Evolutionary conservation across 495 filamentous ascomycete genomes (phyloP).

Genomic region (Pyronema omphalodes): DNA sequence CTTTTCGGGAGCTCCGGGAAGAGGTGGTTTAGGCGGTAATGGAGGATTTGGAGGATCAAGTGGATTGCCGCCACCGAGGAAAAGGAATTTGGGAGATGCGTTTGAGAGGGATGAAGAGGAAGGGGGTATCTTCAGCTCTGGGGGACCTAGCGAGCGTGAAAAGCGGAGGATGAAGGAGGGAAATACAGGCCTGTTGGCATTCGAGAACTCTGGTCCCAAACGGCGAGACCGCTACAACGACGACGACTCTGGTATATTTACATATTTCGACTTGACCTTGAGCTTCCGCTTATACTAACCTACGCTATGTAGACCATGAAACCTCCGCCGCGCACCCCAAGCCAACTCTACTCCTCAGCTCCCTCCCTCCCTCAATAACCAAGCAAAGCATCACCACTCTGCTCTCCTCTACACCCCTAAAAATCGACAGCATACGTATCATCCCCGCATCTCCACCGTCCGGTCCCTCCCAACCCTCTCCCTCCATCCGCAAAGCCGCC

Average conservation of each 20-base stretch:
- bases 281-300: too few species aligned
- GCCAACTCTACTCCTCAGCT: slow-evolving; percentile 63
- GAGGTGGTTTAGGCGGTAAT: too few species aligned
- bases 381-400: slow-evolving; percentile 18
- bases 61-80: slow-evolving; percentile 9
- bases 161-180: slow-evolving; percentile 24
- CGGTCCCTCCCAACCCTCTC: slow-evolving; percentile 17
- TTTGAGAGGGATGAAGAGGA: slow-evolving; percentile 21
- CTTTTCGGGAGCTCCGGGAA: slow-evolving; percentile 31
- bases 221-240: slow-evolving; percentile 26
- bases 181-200: slow-evolving; percentile 33
- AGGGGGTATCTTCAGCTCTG: slow-evolving; percentile 11
- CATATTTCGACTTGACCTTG: neutral
- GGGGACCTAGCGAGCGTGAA: slow-evolving; percentile 16
- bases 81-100: slow-evolving; percentile 15
- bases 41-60: slow-evolving; percentile 2
- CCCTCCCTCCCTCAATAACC: slow-evolving; percentile 32
- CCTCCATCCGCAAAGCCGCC: slow-evolving; percentile 54
- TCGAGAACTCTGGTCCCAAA: slow-evolving; percentile 37
- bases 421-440: slow-evolving; percentile 61
- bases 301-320: slow-evolving; percentile 28
- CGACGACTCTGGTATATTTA: slow-evolving; percentile 15
- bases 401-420: slow-evolving; percentile 41
- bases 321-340: slow-evolving; percentile 48
- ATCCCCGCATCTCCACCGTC: slow-evolving; percentile 40